Percentiles rank a stretch among this genome's conserved stretches.
phyloP scores from a whole-genome alignment of 305 asterid species.

The Coffea humblotiana region DNA sequence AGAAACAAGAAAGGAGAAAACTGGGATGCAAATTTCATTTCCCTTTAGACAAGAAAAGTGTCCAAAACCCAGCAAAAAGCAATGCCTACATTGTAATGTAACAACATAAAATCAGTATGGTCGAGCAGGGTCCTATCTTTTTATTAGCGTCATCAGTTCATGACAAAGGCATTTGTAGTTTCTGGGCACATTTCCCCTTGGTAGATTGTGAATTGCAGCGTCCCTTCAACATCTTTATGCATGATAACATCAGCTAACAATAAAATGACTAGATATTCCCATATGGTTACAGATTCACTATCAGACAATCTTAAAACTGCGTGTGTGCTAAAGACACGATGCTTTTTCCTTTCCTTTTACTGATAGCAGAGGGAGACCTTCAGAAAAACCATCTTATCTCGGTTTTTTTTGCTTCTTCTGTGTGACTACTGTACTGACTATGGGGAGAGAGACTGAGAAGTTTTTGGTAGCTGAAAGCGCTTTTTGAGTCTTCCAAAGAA shows the following conservation, averaged over 20 bases:
- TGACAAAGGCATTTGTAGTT: slow-evolving; percentile 7
- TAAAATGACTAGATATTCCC: slow-evolving; percentile 45
- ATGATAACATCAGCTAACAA: slow-evolving; percentile 32
- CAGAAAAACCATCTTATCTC: slow-evolving; percentile 32
- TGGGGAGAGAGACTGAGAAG: slow-evolving; percentile 17
- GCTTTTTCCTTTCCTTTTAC: slow-evolving; percentile 40
- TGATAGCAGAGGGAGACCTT: slow-evolving; percentile 43
- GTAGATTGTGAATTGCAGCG: slow-evolving; percentile 37
- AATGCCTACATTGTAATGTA: not conserved
- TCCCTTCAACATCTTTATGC: slow-evolving; percentile 51
- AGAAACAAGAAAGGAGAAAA: not conserved
- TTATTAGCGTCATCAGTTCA: not conserved
- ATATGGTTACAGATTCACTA: slow-evolving; percentile 43
- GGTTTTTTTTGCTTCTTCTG: slow-evolving; percentile 16
- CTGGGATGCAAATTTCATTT: not conserved
- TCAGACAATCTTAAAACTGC: slow-evolving; percentile 58
- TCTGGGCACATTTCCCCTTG: slow-evolving; percentile 26
- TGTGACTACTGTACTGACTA: not conserved
- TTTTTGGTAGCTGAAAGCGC: slow-evolving; percentile 9
- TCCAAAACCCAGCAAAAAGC: not conserved
- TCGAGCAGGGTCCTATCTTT: not conserved
- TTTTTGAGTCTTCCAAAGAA: slow-evolving; percentile 40
- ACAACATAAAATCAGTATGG: not conserved
- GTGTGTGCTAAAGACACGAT: slow-evolving; percentile 57
- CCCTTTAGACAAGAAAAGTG: not conserved